Evolutionary conservation across 2,329 filamentous ascomycete genomes (phyloP), one percentile per base, ranked within the genome.

Genomic region (Pseudogymnoascus pannorum): DNA sequence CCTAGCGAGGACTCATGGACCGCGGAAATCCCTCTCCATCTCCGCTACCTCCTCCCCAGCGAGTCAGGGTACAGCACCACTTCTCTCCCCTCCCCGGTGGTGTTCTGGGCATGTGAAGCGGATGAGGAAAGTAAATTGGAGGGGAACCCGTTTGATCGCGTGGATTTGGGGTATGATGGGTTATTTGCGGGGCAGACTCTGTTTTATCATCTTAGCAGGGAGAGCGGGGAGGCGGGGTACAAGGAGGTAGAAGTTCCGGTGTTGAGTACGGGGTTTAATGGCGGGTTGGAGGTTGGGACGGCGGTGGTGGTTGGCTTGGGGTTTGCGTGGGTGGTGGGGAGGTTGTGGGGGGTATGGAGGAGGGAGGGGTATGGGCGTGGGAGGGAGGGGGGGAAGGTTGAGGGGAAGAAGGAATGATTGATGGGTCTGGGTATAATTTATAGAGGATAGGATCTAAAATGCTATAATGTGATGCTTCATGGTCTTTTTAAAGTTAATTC

Each of bases 61-160:
- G 72, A 74, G 44, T 78, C 78, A 2, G 86, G 86, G 2, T 78
- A 83, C 65, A 72, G 75, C 2, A 66, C 78, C 4, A 73, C 86
- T 1, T 76, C 84, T n/a, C 73, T 94, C 0, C 89, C 93, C 0
- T 92, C 88, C 77, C 93, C 93, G 0, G 82, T 84, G 0, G 82
- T 97, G 0, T 97, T 97, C 77, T 97, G 92, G 92, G 91, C 92
- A 0, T 97, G 93, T 70, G 79, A 82, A 6, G 83, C 87, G 0
- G 81, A 84, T 8, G 81, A 84, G 59, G 84, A 82, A 0, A 80
- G 80, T 0, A 87, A 89, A 68, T 89, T 93, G 74, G 74, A 82
- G 0, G 82, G 80, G 4, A 96, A 89, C 69, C 93, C 93, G 0
- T 97, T 97, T 73, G 92, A 97, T 72, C 80, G 90, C 5, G 77